phyloP scores from a whole-genome alignment of 495 filamentous ascomycete species.

The Talaromyces stipitatus region DNA sequence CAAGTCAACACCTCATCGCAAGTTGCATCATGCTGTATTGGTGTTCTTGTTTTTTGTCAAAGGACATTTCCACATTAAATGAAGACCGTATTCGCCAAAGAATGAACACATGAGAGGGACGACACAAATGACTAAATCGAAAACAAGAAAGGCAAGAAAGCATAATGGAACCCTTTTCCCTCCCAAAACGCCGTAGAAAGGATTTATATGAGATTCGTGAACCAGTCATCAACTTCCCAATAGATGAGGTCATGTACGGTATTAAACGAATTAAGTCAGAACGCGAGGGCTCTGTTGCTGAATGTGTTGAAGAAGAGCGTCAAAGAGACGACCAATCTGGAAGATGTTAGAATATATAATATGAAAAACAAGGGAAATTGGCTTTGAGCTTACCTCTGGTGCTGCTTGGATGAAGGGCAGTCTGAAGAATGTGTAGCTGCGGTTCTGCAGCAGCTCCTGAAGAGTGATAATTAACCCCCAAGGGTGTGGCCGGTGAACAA shows the following conservation, averaged over 20 bases:
- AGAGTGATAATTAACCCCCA: constrained; percentile 93
- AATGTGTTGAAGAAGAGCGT: constrained; percentile 42
- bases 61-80: constrained; percentile 1
- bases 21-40: constrained; percentile 1
- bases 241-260: background rate
- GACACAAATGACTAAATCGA: constrained; percentile 6
- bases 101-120: background rate
- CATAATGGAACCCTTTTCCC: constrained; percentile 7
- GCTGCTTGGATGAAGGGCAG: constrained; percentile 84
- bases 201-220: constrained; percentile 3
- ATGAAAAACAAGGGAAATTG: background rate
- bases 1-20: constrained; percentile 4
- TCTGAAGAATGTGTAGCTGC: constrained; percentile 82
- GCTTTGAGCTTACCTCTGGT: constrained; percentile 57
- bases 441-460: constrained; percentile 85
- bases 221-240: constrained; percentile 5
- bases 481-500: constrained; percentile 87
- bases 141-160: constrained; percentile 10
- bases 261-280: constrained; percentile 20
- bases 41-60: background rate
- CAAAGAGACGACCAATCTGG: constrained; percentile 42
- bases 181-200: constrained; percentile 9
- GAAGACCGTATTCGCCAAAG: background rate
- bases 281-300: constrained; percentile 41
- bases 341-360: background rate